These are phyloP conservation scores for Nakazawaea anatomiae DNA, from an alignment of 805 yeast genomes.

Conservation along the genomic window DNA sequence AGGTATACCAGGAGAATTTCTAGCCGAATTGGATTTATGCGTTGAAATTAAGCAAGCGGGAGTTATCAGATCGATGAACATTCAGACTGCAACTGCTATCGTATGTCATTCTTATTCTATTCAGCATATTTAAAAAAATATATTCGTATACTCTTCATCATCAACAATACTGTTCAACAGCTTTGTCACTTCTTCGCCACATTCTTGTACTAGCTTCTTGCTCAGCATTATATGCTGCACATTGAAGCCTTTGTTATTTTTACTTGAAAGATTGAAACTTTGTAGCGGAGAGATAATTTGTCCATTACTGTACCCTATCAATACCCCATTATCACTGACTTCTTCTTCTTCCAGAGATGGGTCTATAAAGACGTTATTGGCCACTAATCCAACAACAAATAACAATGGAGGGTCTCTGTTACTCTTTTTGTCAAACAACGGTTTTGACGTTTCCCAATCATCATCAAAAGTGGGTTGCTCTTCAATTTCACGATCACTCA, in stretches of 20 bases:
- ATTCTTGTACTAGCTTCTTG: constrained; percentile 48
- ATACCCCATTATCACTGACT: constrained; percentile 78
- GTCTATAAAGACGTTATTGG: constrained; percentile 64
- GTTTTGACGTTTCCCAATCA: constrained; percentile 64
- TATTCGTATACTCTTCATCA: constrained; percentile 5
- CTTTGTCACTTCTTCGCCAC: constrained; percentile 56
- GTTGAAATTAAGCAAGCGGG: constrained; percentile 91
- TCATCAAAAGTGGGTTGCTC: constrained; percentile 91
- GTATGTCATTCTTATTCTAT: constrained; percentile 84
- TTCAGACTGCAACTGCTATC: constrained; percentile 94
- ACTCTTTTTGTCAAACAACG: constrained; percentile 30
- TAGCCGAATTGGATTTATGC: constrained; percentile 79
- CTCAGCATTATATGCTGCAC: constrained; percentile 44
- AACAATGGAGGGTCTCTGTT: constrained; percentile 62
- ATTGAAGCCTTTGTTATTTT: constrained; percentile 50
- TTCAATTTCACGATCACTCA: constrained; percentile 63
- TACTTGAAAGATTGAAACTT: constrained; percentile 53
- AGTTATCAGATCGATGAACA: constrained; percentile 90
- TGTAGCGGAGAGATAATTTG: constrained; percentile 67
- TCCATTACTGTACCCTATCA: constrained; percentile 67
- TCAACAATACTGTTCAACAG: constrained; percentile 47
- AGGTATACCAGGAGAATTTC: constrained; percentile 83
- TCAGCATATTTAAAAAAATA: constrained; percentile 38
- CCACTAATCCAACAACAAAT: constrained; percentile 72
- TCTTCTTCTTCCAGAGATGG: constrained; percentile 88